Evolutionary conservation across 176 grass and related monocot species (phyloP).

Genomic region (Musa beccarii): DNA sequence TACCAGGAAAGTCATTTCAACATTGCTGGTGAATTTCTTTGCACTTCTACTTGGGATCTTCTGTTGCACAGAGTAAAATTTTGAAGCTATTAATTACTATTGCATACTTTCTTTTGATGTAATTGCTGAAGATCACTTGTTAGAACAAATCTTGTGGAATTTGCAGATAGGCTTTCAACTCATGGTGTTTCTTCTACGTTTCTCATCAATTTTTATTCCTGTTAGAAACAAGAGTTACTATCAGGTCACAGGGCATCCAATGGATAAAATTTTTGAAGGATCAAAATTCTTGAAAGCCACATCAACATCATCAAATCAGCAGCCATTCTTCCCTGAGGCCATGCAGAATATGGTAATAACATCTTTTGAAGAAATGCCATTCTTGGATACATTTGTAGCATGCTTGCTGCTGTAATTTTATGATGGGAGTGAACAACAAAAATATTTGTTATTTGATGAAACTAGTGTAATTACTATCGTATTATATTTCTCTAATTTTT

Average conservation of each 20-base stretch:
- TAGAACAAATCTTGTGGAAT: neutral
- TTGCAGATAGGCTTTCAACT: conserved; percentile 11
- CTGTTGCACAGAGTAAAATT: conserved; percentile 16
- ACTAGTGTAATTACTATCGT: neutral
- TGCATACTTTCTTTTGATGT: neutral
- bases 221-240: conserved; percentile 8
- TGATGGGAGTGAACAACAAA: neutral
- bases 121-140: neutral
- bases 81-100: neutral
- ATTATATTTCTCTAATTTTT: neutral
- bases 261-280: neutral
- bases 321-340: neutral
- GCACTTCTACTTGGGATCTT: conserved; percentile 12
- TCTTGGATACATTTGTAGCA: neutral
- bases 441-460: neutral
- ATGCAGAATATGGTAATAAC: conserved; percentile 8
- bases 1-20: conserved; percentile 3
- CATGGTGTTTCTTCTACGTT: conserved; percentile 11
- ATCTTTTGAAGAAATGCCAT: neutral
- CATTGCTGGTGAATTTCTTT: conserved; percentile 6
- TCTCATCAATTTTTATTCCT: conserved; percentile 18
- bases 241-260: conserved; percentile 6
- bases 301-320: neutral
- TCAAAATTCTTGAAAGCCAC: neutral
- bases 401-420: neutral